Percentiles rank a stretch among this genome's conserved stretches.
Conservation (phyloP, 768 basidiomycete genomes). For the Termitomyces sp. region DNA sequence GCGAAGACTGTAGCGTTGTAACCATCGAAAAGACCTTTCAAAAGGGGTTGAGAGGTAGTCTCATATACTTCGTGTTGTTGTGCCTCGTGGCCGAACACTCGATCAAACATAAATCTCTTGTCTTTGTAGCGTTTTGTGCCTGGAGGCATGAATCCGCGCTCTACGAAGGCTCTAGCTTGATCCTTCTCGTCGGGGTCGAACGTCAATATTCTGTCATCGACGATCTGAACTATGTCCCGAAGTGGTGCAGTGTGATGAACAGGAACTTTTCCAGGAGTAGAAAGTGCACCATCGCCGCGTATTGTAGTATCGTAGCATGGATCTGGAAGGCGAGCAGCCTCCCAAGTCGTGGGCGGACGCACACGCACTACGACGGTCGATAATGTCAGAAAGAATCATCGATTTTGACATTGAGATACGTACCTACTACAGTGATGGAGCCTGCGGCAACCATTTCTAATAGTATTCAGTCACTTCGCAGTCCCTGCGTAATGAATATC, state of each 20-base stretch:
- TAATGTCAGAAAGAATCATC: conserved; percentile 5
- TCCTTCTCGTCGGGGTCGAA: conserved; percentile 96
- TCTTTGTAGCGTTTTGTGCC: conserved; percentile 95
- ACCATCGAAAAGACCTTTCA: conserved; percentile 84
- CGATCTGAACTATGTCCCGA: conserved; percentile 77
- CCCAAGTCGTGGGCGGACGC: conserved; percentile 80
- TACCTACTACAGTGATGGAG: conserved; percentile 84
- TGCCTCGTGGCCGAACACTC: conserved; percentile 78
- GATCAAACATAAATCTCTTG: conserved; percentile 95
- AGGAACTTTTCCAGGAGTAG: conserved; percentile 50
- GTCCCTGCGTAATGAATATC: neutral
- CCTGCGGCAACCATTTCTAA: conserved; percentile 73
- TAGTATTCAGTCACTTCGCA: neutral
- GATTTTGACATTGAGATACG: conserved; percentile 14
- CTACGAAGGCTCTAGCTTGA: conserved; percentile 70
- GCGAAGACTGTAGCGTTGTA: conserved; percentile 98
- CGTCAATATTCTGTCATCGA: conserved; percentile 91
- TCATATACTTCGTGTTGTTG: conserved; percentile 86
- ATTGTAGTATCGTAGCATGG: conserved; percentile 63
- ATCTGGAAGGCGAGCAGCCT: conserved; percentile 80
- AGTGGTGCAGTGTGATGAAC: conserved; percentile 47
- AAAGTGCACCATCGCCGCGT: conserved; percentile 82
- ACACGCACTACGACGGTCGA: conserved; percentile 68
- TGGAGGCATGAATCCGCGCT: conserved; percentile 79
- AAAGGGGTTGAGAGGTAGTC: conserved; percentile 77